These are phyloP conservation scores for Cladosporium sp. DNA, from an alignment of 2,329 filamentous ascomycete species.

Conservation along the genomic window DNA sequence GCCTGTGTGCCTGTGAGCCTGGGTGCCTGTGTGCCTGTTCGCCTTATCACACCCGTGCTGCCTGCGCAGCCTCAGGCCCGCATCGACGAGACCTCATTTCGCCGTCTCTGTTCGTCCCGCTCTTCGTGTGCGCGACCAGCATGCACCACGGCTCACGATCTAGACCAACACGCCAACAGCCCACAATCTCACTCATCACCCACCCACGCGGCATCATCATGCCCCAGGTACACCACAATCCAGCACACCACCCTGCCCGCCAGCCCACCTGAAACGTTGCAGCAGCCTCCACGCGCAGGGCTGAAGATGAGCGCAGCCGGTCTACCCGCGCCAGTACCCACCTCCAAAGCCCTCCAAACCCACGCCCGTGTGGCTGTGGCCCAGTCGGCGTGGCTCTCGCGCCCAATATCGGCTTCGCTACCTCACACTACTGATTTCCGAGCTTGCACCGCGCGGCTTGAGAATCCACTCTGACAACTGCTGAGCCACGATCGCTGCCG, in stretches of 20 bases:
- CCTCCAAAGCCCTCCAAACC: too few species aligned
- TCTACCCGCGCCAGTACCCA: too few species aligned
- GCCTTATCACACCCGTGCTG: not conserved
- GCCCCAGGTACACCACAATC: too few species aligned
- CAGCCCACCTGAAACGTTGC: not conserved
- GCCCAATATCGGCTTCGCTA: too few species aligned
- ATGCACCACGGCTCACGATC: too few species aligned
- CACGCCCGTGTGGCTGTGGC: too few species aligned
- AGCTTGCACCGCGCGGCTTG: constrained; percentile 2
- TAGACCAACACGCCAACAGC: not conserved
- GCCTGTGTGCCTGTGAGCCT: not conserved
- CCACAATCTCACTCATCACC: not conserved
- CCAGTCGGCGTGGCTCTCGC: too few species aligned
- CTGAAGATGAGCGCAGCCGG: not conserved
- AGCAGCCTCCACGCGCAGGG: constrained; percentile 3
- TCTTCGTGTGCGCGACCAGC: too few species aligned
- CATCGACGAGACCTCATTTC: too few species aligned
- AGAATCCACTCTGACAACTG: not conserved
- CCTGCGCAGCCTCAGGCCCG: too few species aligned
- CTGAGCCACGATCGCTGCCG: constrained; percentile 1
- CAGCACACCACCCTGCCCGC: too few species aligned
- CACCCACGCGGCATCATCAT: not conserved
- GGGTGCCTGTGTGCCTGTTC: not conserved
- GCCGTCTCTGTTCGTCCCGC: too few species aligned
- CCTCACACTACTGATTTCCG: not conserved